Conservation (phyloP, 352 stramenopile species). For the Phytophthora pluvialis region DNA sequence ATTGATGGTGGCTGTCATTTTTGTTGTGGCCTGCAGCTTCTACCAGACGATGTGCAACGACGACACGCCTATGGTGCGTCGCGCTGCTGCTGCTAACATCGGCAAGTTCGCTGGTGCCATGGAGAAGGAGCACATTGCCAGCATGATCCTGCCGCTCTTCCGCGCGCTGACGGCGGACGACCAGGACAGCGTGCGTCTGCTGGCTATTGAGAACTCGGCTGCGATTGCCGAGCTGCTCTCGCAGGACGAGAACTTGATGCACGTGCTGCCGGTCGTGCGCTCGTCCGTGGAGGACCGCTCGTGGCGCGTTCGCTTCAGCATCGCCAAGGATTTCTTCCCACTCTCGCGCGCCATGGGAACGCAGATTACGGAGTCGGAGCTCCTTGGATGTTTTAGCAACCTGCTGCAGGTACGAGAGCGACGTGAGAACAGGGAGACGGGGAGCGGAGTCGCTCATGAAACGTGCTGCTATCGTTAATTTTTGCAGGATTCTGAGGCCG, state of each 20-base stretch:
- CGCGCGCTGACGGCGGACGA: constrained; percentile 91
- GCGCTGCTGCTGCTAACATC: constrained; percentile 81
- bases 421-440: background rate
- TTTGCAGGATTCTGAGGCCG: constrained; percentile 87
- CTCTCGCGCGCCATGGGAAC: constrained; percentile 79
- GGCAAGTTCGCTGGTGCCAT: constrained; percentile 77
- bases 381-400: constrained; percentile 92
- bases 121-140: constrained; percentile 77
- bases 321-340: constrained; percentile 94
- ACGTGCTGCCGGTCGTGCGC: constrained; percentile 80
- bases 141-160: constrained; percentile 85
- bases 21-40: constrained; percentile 43
- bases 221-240: constrained; percentile 77
- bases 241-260: constrained; percentile 76
- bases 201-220: constrained; percentile 90
- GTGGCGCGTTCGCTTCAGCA: constrained; percentile 94
- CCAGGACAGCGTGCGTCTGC: constrained; percentile 94
- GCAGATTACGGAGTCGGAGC: constrained; percentile 86
- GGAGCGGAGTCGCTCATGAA: background rate
- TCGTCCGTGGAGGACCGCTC: constrained; percentile 85
- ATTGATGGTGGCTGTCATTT: constrained; percentile 4
- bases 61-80: constrained; percentile 89
- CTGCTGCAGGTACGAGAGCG: constrained; percentile 77
- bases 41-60: constrained; percentile 86
- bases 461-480: constrained; percentile 4